phyloP scores from a whole-genome alignment of 768 basidiomycete species.

The Termitomyces sp. region DNA sequence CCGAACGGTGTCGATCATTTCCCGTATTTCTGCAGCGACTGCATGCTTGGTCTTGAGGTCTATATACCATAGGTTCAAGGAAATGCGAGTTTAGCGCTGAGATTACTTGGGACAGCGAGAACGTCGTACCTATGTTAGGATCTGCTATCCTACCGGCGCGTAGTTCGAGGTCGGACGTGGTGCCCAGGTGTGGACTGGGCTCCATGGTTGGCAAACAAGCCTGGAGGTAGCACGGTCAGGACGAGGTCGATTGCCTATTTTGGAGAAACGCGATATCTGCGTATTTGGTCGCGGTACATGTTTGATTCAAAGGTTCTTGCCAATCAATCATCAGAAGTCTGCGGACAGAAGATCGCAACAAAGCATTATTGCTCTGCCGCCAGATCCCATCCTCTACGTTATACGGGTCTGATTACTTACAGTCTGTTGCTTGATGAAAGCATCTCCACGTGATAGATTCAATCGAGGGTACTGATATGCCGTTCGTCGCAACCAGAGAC shows the following conservation, averaged over 20 bases:
- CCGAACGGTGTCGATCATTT: conserved; percentile 75
- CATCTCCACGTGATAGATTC: background rate
- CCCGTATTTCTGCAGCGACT: conserved; percentile 75
- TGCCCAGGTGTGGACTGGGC: conserved; percentile 28
- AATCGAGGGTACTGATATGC: background rate
- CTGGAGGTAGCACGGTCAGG: conserved; percentile 18
- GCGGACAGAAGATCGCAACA: too few relatives aligned
- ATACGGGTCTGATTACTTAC: too few relatives aligned
- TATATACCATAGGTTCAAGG: conserved; percentile 22
- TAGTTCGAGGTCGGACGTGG: conserved; percentile 59
- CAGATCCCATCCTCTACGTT: too few relatives aligned
- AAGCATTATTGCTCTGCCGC: too few relatives aligned
- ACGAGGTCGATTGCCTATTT: conserved; percentile 17
- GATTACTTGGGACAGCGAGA: background rate
- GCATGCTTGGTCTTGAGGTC: conserved; percentile 69
- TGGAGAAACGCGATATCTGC: conserved; percentile 12
- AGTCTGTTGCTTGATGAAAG: background rate
- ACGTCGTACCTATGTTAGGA: conserved; percentile 63
- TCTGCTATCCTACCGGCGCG: conserved; percentile 73
- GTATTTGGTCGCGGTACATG: background rate
- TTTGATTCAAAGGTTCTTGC: background rate
- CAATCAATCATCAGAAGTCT: too few relatives aligned
- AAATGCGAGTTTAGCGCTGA: background rate
- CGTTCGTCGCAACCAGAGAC: background rate
- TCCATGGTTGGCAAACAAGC: conserved; percentile 32